These are phyloP conservation scores for Lithocarpus polystachyus DNA, from an alignment of 306 rosid genomes.

Conservation along the genomic window DNA sequence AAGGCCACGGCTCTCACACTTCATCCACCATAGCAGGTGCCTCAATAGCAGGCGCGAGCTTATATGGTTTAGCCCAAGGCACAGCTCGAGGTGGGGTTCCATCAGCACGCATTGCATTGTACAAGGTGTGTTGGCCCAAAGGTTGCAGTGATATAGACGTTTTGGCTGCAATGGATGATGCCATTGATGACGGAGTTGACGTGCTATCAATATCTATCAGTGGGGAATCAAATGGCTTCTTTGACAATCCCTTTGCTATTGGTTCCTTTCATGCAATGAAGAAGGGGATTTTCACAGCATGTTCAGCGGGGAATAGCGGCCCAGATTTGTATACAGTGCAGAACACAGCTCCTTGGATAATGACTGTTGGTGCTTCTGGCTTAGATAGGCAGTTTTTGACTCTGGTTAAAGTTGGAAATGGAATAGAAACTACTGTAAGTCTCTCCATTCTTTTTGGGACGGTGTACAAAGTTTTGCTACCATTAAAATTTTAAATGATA, in stretches of 20 bases:
- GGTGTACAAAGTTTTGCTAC: background rate
- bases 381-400: conserved; percentile 53
- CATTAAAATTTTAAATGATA: background rate
- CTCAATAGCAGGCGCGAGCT: background rate
- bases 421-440: conserved; percentile 44
- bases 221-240: too few species aligned
- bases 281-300: conserved; percentile 55
- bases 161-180: conserved; percentile 69
- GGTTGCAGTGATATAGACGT: conserved; percentile 68
- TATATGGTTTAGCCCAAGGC: conserved; percentile 58
- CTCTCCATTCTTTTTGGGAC: too few species aligned
- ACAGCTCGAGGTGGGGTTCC: conserved; percentile 70
- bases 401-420: conserved; percentile 41
- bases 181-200: conserved; percentile 43
- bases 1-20: conserved; percentile 77
- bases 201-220: too few species aligned
- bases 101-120: too few species aligned
- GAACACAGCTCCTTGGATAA: conserved; percentile 72
- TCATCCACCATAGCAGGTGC: conserved; percentile 57
- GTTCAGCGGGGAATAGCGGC: conserved; percentile 64
- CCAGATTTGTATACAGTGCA: conserved; percentile 39
- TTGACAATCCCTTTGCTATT: too few species aligned
- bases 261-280: conserved; percentile 37
- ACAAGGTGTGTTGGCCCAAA: conserved; percentile 37
- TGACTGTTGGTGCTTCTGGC: conserved; percentile 66